Evolutionary conservation across 371 early-diverging fungal species (phyloP).

Genomic region (Coemansia sp.): DNA sequence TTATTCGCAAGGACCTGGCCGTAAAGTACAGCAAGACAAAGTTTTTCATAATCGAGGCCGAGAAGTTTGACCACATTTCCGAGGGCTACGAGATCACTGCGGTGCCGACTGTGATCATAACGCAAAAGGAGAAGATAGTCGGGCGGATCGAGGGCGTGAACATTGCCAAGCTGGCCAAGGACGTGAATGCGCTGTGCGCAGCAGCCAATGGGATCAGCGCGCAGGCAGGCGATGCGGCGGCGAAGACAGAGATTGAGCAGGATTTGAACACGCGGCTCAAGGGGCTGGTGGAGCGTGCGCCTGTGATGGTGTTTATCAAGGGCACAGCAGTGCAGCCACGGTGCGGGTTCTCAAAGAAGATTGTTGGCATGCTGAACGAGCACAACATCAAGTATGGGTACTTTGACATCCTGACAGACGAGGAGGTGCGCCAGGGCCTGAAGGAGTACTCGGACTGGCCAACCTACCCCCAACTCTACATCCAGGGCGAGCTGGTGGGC

Average conservation of each 20-base stretch:
- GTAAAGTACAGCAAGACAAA: slow-evolving; percentile 69
- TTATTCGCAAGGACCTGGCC: slow-evolving; percentile 77
- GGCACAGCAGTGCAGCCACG: slow-evolving; percentile 82
- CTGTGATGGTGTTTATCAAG: slow-evolving; percentile 94
- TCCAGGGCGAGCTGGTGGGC: slow-evolving; percentile 89
- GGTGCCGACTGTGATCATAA: slow-evolving; percentile 86
- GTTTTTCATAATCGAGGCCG: slow-evolving; percentile 92
- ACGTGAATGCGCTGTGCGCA: slow-evolving; percentile 69
- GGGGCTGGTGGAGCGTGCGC: slow-evolving; percentile 64
- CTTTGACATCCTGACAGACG: slow-evolving; percentile 87
- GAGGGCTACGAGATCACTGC: slow-evolving; percentile 85
- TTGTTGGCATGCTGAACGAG: slow-evolving; percentile 69
- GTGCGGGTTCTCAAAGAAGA: slow-evolving; percentile 86
- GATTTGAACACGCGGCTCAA: slow-evolving; percentile 71
- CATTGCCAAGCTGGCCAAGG: slow-evolving; percentile 70
- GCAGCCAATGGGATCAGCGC: slow-evolving; percentile 23
- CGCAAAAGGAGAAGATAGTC: slow-evolving; percentile 69
- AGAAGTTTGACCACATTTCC: slow-evolving; percentile 84
- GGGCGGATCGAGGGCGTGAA: slow-evolving; percentile 89
- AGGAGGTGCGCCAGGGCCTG: slow-evolving; percentile 79
- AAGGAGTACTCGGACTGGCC: slow-evolving; percentile 73
- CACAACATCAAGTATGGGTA: slow-evolving; percentile 71
- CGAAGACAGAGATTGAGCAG: slow-evolving; percentile 75
- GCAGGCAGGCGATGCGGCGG: slow-evolving; percentile 8
- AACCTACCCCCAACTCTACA: slow-evolving; percentile 89